Evolutionary conservation across 768 basidiomycete genomes (phyloP), one percentile per base, ranked within the genome.

Genomic region (Porpolomopsis calyptriformis): DNA sequence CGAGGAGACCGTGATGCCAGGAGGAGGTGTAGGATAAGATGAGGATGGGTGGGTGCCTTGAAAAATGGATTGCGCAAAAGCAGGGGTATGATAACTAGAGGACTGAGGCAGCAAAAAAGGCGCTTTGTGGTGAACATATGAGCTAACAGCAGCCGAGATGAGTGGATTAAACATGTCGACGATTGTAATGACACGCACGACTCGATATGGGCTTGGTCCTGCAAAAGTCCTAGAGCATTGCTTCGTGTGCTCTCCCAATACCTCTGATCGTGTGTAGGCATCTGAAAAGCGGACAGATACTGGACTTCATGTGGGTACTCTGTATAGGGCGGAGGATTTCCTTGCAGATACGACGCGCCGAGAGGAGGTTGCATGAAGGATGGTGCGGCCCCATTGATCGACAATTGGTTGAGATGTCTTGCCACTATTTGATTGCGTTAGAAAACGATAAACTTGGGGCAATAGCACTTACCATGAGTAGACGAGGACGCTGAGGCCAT

Each of bases 401-500:
- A 76, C 52, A 86, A 68, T 50, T 67, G 73, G 51, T 67, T 69
- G 19, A 86, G 57, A 63, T 87, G 85, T 24, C 81, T 68, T 19
- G 82, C 70, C 35, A 82, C 86, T 88, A 50, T 4, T n/a, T 2
- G 16, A 23, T 33, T 3, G 18, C 18, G 55, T 18, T 49, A 49
- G 41, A 44, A 41, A 24, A 4, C 25, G 23, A 16, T 8, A 11
- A 31, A 9, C 23, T 18, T 12, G 39, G 19, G 16, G 37, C 37
- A 19, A 24, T 16, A 24, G 51, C 34, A 54, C 64, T 50, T 57
- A 85, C 86, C 83, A 57, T 88, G 85, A 29, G 77, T 70, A 6
- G 83, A 74, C n/a, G 85, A 84, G 3, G 80, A 83, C 22, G 81
- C 79, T 49, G 85, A 86, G 31, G 81, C 81, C 55, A 81, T 71